A percentile compares a stretch with the other conserved stretches of the same genome.
phyloP scores from a whole-genome alignment of 2,329 filamentous ascomycete genomes.

The Pseudogymnoascus sp. region DNA sequence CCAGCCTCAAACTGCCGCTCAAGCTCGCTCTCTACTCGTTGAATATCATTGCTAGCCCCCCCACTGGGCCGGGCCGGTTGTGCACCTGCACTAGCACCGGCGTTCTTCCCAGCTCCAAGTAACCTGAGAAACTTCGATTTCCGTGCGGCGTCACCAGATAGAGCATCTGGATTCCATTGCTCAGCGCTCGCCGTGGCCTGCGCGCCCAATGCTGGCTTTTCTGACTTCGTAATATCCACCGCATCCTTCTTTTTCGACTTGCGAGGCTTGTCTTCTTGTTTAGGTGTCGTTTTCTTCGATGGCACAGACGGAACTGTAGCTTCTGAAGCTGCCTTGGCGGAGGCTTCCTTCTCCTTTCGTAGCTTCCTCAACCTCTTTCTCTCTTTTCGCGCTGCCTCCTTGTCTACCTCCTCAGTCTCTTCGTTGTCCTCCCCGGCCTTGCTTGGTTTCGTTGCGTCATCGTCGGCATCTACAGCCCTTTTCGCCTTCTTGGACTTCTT shows the following conservation, averaged over 20 bases:
- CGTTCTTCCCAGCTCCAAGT: slow-evolving; percentile 25
- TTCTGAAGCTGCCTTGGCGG: background rate
- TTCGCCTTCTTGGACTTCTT: slow-evolving; percentile 12
- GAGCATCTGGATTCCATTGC: slow-evolving; percentile 25
- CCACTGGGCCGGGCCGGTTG: slow-evolving; percentile 5
- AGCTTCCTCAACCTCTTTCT: slow-evolving; percentile 13
- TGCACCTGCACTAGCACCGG: slow-evolving; percentile 2
- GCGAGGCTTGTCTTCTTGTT: slow-evolving; percentile 9
- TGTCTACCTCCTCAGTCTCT: slow-evolving; percentile 12
- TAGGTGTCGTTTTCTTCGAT: slow-evolving; percentile 14
- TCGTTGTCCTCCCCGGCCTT: slow-evolving; percentile 5
- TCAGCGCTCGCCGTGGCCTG: slow-evolving; percentile 9
- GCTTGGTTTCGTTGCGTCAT: slow-evolving; percentile 10
- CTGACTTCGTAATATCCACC: background rate
- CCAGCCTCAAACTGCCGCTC: slow-evolving; percentile 31
- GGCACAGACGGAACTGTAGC: background rate
- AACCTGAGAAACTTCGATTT: slow-evolving; percentile 29
- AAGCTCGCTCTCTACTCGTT: slow-evolving; percentile 27
- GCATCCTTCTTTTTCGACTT: slow-evolving; percentile 11
- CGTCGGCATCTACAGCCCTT: background rate
- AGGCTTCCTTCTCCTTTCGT: slow-evolving; percentile 6
- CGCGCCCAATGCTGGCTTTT: slow-evolving; percentile 6
- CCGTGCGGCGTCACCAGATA: slow-evolving; percentile 25
- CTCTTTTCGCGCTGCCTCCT: slow-evolving; percentile 11
- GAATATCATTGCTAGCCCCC: slow-evolving; percentile 13